Conservation (phyloP, 176 grass and related monocot species). For the Triticum dicoccoides region DNA sequence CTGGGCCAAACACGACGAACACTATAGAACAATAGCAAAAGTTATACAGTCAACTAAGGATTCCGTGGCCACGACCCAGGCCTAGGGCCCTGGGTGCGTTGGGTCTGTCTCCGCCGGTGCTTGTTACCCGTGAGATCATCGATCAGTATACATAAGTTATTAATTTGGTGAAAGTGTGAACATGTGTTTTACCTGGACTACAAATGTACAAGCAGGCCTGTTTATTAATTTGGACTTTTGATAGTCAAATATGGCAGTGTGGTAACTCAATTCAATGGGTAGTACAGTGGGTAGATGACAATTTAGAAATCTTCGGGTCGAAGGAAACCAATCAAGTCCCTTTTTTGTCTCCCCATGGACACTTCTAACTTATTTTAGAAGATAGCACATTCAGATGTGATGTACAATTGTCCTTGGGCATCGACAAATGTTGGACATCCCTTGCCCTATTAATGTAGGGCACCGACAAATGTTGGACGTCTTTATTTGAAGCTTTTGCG, state of each 20-base stretch:
- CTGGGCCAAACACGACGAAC: no score
- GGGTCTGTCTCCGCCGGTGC: no score
- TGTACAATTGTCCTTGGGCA: background rate
- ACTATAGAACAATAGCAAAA: no score
- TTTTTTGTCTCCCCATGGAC: background rate
- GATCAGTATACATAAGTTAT: no score
- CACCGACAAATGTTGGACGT: no score
- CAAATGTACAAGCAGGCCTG: background rate
- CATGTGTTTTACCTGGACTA: no score
- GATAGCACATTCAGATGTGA: background rate
- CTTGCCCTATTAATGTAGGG: no score
- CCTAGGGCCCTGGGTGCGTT: no score
- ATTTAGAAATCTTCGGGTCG: slow-evolving; percentile 3
- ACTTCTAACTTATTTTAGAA: background rate
- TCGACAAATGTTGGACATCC: background rate
- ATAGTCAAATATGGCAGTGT: background rate
- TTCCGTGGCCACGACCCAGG: no score
- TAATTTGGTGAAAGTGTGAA: no score
- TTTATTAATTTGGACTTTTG: background rate
- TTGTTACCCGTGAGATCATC: no score
- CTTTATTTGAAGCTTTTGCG: background rate
- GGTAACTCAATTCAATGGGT: background rate
- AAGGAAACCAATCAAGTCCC: slow-evolving; percentile 16
- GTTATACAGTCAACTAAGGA: no score
- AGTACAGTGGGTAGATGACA: background rate